A percentile compares a stretch with the other conserved stretches of the same genome.
These are phyloP conservation scores for Patellifolia procumbens DNA, from an alignment of 179 eudicot genomes.

Conservation along the genomic window DNA sequence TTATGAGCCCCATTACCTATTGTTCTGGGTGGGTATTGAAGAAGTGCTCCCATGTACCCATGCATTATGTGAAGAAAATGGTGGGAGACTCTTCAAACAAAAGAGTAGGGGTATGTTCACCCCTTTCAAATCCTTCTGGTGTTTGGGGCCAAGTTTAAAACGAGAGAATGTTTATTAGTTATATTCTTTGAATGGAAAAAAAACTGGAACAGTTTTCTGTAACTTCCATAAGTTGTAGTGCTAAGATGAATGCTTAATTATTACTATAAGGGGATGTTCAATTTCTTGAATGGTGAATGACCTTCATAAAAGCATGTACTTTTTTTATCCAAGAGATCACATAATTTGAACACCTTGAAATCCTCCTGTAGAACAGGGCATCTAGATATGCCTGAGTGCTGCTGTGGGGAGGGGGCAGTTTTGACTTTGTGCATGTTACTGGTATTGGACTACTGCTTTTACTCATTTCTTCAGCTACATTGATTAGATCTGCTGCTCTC, in stretches of 20 bases:
- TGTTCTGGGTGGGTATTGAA: background rate
- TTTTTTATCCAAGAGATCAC: background rate
- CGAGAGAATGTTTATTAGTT: background rate
- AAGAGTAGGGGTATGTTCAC: background rate
- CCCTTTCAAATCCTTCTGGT: background rate
- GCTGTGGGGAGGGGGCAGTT: background rate
- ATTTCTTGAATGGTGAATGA: background rate
- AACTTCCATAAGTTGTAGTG: constrained; percentile 11
- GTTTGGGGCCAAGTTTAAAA: background rate
- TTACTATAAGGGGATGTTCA: background rate
- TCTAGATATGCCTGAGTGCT: background rate
- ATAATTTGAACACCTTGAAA: background rate
- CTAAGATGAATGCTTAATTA: background rate
- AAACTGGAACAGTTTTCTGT: background rate
- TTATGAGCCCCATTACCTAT: constrained; percentile 26
- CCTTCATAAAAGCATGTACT: background rate
- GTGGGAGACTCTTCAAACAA: background rate
- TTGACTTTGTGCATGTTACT: background rate
- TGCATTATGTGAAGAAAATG: background rate
- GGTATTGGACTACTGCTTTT: background rate
- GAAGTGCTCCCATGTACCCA: background rate
- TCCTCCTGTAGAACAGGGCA: background rate
- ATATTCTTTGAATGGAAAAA: background rate
- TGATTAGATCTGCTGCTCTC: background rate
- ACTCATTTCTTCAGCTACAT: background rate